phyloP scores from a whole-genome alignment of 108 stramenopile species.

The Fragilaria crotonensis region DNA sequence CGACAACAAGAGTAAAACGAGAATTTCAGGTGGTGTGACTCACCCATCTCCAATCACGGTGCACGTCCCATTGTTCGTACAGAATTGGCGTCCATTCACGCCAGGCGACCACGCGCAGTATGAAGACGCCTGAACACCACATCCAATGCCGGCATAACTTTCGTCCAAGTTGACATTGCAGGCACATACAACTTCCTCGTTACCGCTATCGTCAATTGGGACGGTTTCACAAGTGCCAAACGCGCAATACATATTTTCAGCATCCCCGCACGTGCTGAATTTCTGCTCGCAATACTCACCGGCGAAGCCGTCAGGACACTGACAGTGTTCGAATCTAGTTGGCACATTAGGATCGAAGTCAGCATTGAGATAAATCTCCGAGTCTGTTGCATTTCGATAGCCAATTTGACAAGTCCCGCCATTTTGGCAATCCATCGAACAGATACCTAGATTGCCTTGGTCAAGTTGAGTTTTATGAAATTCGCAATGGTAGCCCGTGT shows the following conservation, averaged over 20 bases:
- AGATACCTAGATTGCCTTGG: too few species aligned
- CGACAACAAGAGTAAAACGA: not conserved
- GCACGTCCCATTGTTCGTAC: not conserved
- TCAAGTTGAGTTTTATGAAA: too few species aligned
- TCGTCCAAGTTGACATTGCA: not conserved
- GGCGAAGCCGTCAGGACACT: not conserved
- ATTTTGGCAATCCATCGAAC: not conserved
- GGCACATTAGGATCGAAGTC: not conserved
- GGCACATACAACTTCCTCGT: not conserved
- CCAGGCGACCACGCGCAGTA: not conserved
- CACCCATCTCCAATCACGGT: not conserved
- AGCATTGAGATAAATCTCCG: not conserved
- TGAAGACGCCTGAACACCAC: not conserved
- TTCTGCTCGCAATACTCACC: not conserved
- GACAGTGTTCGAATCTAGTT: not conserved
- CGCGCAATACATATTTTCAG: not conserved
- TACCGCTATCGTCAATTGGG: not conserved
- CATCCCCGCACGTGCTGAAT: not conserved
- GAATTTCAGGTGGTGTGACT: not conserved
- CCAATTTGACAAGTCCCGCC: not conserved
- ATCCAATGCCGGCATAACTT: not conserved
- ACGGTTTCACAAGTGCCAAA: not conserved
- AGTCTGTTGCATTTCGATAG: not conserved
- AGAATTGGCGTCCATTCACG: not conserved
- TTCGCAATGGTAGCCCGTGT: too few species aligned